phyloP scores from a whole-genome alignment of 768 basidiomycete species.

The Psilocybe tampanensis region DNA sequence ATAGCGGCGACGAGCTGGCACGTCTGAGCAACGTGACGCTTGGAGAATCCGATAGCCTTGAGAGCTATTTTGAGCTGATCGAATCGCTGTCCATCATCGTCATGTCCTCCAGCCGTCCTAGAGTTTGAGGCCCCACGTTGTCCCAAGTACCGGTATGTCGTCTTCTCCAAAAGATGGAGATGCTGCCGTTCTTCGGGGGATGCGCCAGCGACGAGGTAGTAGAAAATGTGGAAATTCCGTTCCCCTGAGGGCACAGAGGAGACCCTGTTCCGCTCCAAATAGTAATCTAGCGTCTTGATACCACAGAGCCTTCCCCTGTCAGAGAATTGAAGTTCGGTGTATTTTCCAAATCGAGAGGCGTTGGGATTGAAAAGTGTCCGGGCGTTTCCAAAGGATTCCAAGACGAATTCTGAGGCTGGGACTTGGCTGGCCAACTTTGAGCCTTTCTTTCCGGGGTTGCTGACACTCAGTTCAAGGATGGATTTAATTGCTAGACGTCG shows the following conservation, averaged over 20 bases:
- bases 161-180: constrained; percentile 80
- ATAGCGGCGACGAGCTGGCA: constrained; percentile 96
- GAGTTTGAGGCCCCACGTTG: constrained; percentile 52
- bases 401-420: constrained; percentile 92
- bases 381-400: constrained; percentile 93
- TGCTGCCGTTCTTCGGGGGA: constrained; percentile 86
- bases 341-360: constrained; percentile 96
- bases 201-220: constrained; percentile 93
- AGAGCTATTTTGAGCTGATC: constrained; percentile 94
- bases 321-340: constrained; percentile 96
- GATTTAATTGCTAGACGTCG: constrained; percentile 90
- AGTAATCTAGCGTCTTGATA: constrained; percentile 95
- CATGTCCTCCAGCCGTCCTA: constrained; percentile 50
- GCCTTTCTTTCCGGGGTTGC: constrained; percentile 91
- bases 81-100: constrained; percentile 87
- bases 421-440: constrained; percentile 85
- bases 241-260: constrained; percentile 87
- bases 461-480: constrained; percentile 87
- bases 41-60: constrained; percentile 91
- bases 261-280: constrained; percentile 91
- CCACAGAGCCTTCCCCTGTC: constrained; percentile 89
- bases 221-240: constrained; percentile 97
- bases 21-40: constrained; percentile 92
- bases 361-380: constrained; percentile 92
- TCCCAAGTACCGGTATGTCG: constrained; percentile 85